These are phyloP conservation scores for Xanthoceras sorbifolium DNA, from an alignment of 345 rosid genomes.

Conservation along the genomic window DNA sequence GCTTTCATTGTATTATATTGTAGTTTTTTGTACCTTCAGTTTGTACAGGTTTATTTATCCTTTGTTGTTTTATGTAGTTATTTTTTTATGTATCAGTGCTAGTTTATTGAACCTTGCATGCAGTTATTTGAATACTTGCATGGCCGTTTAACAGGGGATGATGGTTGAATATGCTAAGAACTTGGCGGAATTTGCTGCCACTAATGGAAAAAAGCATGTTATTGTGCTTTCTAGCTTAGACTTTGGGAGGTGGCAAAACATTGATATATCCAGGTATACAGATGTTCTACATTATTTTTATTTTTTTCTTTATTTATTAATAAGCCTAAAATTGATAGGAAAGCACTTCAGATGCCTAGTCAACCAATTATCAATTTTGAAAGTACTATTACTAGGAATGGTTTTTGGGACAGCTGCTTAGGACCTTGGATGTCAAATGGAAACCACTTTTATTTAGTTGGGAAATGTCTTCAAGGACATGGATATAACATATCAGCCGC, in stretches of 20 bases:
- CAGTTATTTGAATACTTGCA: slow-evolving; percentile 7
- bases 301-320: neutral
- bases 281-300: neutral
- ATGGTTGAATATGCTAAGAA: slow-evolving; percentile 75
- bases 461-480: neutral
- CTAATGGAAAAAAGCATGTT: slow-evolving; percentile 72
- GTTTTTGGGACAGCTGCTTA: neutral
- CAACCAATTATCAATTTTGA: neutral
- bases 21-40: too few species aligned
- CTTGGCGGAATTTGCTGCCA: slow-evolving; percentile 75
- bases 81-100: neutral
- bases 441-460: neutral
- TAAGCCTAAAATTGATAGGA: neutral
- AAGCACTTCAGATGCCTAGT: neutral
- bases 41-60: neutral
- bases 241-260: slow-evolving; percentile 79
- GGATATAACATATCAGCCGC: neutral
- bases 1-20: too few species aligned
- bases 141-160: slow-evolving; percentile 60
- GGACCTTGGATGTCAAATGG: neutral
- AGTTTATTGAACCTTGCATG: neutral
- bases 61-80: neutral
- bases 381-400: neutral
- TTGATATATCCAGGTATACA: slow-evolving; percentile 79
- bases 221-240: slow-evolving; percentile 82